Base-by-base conservation (phyloP, 2,329 filamentous ascomycete genomes). In the Cladophialophora carrionii region DNA sequence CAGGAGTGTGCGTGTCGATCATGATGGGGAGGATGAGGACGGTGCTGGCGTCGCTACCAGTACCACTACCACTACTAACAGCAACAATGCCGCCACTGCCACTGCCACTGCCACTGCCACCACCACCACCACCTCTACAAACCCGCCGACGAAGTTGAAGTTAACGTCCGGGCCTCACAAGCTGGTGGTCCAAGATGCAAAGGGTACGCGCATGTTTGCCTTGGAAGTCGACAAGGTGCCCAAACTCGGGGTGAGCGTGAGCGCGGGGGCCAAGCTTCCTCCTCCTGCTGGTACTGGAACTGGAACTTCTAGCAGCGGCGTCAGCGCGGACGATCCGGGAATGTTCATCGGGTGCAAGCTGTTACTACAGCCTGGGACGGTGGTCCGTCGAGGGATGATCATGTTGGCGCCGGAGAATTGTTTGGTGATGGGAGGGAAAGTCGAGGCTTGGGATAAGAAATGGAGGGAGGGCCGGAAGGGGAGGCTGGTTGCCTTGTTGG, bases 321-420 rank as follows among this genome's bases (percentile, higher is more conserved):
- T 53, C 22, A 9, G 2, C 5, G 14, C 31, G 12, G 66, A 70
- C 17, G 68, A 79, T 75, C 63, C 68, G 4, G 84, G 82, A 4
- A 88, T 88, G 77, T 83, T 82, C 55, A 93, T 98, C 66, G 95
- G 95, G 1, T 84, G 88, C 71, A 99, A 99, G 79, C 73, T 97
- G 26, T 72, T 96, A 48, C 76, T 99, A 56, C 87, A 82, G 70
- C 82, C 87, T 68, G 83, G 85, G 4, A 82, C 83, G 2, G 81
- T 87, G 5, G 86, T 96, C 2, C 86, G 90, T 4, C 83, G 94
- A 62, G 95, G 92, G 0, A 84, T 90, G 57, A 73, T 96, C n/a
- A 78, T 98, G 76, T 80, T 99, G 22, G 88, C 92, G 68, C 88
- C 91, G 1, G 80, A 79, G 1, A 87, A 77, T 63, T 88, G 87